Percentiles rank a stretch among this genome's conserved stretches.
Evolutionary conservation across 768 basidiomycete species (phyloP).

Genomic region (Tylopilus intermedius): DNA sequence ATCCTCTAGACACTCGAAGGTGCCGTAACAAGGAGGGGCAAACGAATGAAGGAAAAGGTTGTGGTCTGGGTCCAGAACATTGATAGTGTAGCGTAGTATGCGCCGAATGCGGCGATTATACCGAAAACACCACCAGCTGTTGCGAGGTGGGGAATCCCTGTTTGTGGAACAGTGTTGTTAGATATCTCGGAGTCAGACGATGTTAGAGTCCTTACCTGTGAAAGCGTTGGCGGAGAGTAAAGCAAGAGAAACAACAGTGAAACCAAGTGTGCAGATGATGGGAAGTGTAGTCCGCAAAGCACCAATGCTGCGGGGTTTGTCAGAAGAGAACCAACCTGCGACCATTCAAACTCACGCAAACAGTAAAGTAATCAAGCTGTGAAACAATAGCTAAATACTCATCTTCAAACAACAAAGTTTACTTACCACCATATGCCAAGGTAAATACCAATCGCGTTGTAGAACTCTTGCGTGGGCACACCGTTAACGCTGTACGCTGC

Average conservation of each 20-base stretch:
- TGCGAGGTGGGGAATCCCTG: slow-evolving; percentile 21
- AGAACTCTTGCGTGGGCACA: slow-evolving; percentile 22
- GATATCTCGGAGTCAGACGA: neutral
- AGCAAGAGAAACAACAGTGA: slow-evolving; percentile 21
- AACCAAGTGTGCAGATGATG: slow-evolving; percentile 19
- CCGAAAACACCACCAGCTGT: slow-evolving; percentile 27
- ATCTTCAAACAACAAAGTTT: neutral
- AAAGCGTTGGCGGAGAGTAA: slow-evolving; percentile 25
- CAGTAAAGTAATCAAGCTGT: slow-evolving; percentile 25
- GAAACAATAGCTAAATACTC: neutral
- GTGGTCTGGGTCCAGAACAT: slow-evolving; percentile 29
- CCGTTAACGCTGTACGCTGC: slow-evolving; percentile 24
- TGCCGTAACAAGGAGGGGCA: slow-evolving; percentile 20
- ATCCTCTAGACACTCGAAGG: slow-evolving; percentile 12
- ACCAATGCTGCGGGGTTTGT: slow-evolving; percentile 14
- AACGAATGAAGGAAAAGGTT: slow-evolving; percentile 23
- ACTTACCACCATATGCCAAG: slow-evolving; percentile 26
- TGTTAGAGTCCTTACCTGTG: slow-evolving; percentile 17
- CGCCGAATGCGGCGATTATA: slow-evolving; percentile 24
- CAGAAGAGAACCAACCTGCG: neutral
- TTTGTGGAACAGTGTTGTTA: neutral
- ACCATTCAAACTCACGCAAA: slow-evolving; percentile 13
- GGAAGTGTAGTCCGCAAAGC: slow-evolving; percentile 25
- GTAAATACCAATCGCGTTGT: slow-evolving; percentile 25
- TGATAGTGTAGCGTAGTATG: slow-evolving; percentile 27